Evolutionary conservation across 257 asterid genomes (phyloP), one percentile per base, ranked within the genome.

Genomic region (Gynochthodes officinalis): DNA sequence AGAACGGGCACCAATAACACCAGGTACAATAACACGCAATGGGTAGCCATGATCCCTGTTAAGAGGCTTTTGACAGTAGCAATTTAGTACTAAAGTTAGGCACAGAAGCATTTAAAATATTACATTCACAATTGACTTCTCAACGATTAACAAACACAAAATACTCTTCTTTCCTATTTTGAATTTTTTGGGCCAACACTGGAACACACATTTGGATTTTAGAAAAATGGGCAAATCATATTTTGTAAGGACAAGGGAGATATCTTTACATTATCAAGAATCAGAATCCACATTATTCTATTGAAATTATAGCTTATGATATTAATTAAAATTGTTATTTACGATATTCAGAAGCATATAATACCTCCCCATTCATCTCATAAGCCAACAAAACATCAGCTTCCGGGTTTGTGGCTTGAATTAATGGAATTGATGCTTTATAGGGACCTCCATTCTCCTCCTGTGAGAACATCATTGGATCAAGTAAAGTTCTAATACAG

Each of bases 31-130:
- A 77, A 90, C 98, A 40, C 99, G 98, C 84, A 95, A 72, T 0
- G 99, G 99, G 82, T 86, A 95, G 68, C 98, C 99, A 75, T 95
- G 99, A 86, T 95, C 99, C 89, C 99, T 87, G 85, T 88, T 90
- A 67, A 95, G 89, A 62, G 91, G 73, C 99, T 94, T 76, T 69
- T 70, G 67, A 39, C 8, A 21, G 64, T 54, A 69, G 63, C 63
- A 66, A 52, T 53, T 28, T 67, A 63, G 58, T 65, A 65, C 58
- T 48, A 54, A 50, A 54, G 50, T 52, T 35, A 50, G 73, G 10
- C 32, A 50, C 9, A 28, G 18, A 67, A 68, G 28, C 1, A 28
- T 15, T 19, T 28, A n/a, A 42, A 46, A 40, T 7, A 58, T 62
- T 5, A 58, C 25, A 15, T 35, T 14, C 60, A 33, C 42, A 19